These are phyloP conservation scores for Trichocladium uniseriatum DNA, from an alignment of 495 filamentous ascomycete species.

Conservation along the genomic window DNA sequence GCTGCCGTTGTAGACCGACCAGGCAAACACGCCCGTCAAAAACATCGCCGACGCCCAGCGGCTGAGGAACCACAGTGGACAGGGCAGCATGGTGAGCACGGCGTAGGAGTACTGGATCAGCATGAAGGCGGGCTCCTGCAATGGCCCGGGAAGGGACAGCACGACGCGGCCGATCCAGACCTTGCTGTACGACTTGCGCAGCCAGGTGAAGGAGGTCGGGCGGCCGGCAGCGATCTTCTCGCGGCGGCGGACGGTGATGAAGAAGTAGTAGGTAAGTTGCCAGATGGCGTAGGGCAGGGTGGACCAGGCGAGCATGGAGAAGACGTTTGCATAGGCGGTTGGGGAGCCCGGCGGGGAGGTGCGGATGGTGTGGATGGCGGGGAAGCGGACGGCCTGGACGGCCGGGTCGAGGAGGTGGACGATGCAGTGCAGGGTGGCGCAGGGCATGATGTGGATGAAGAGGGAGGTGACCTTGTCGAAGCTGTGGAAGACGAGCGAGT, in stretches of 20 bases:
- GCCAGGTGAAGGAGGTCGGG: constrained; percentile 95
- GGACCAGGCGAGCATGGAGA: constrained; percentile 86
- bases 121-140: constrained; percentile 94
- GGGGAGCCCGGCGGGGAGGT: constrained; percentile 58
- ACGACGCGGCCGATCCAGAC: constrained; percentile 82
- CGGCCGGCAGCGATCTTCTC: constrained; percentile 94
- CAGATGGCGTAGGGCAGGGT: constrained; percentile 85
- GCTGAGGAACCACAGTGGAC: constrained; percentile 90
- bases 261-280: constrained; percentile 84
- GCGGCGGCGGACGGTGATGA: constrained; percentile 84
- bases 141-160: constrained; percentile 56
- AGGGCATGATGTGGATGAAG: constrained; percentile 99
- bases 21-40: constrained; percentile 68
- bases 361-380: constrained; percentile 76
- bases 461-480: constrained; percentile 93
- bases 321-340: constrained; percentile 65
- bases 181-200: constrained; percentile 79
- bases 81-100: constrained; percentile 84
- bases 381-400: constrained; percentile 62
- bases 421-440: constrained; percentile 81
- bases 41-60: constrained; percentile 69
- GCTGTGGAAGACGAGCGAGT: constrained; percentile 94
- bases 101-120: constrained; percentile 88
- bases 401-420: constrained; percentile 68
- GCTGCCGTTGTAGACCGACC: constrained; percentile 91